Evolutionary conservation across 164 flowering plant genomes (phyloP).

Genomic region (Nelumbo lutea): DNA sequence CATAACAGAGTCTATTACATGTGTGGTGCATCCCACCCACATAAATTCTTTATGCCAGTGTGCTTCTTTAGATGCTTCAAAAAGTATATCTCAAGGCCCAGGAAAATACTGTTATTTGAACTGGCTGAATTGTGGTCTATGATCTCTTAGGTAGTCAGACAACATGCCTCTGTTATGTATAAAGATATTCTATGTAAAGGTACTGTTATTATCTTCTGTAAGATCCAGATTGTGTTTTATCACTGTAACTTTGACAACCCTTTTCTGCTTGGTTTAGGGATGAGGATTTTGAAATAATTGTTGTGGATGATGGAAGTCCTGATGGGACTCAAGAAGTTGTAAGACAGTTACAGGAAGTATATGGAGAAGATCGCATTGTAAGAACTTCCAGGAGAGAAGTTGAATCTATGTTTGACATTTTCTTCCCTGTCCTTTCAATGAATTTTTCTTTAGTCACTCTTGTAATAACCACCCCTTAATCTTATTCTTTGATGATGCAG

Average conservation of each 20-base stretch:
- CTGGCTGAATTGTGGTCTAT: too few relatives aligned
- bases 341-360: constrained; percentile 70
- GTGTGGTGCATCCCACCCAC: too few relatives aligned
- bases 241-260: neutral
- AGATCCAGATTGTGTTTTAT: neutral
- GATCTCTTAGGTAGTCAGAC: too few relatives aligned
- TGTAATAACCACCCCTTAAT: constrained; percentile 1
- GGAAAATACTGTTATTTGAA: too few relatives aligned
- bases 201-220: too few relatives aligned
- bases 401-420: neutral
- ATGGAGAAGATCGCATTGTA: constrained; percentile 92
- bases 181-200: too few relatives aligned
- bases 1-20: too few relatives aligned
- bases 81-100: too few relatives aligned
- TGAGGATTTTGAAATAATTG: constrained; percentile 55
- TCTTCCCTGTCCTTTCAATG: neutral
- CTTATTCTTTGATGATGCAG: constrained; percentile 38
- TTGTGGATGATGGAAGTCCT: constrained; percentile 83
- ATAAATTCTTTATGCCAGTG: too few relatives aligned
- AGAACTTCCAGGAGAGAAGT: constrained; percentile 17
- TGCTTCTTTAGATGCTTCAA: too few relatives aligned
- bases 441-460: neutral
- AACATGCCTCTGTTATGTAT: too few relatives aligned
- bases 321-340: constrained; percentile 83
- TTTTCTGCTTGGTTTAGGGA: constrained; percentile 33